Evolutionary conservation across 768 basidiomycete species (phyloP).

Genomic region (Coprinopsis cinerea): DNA sequence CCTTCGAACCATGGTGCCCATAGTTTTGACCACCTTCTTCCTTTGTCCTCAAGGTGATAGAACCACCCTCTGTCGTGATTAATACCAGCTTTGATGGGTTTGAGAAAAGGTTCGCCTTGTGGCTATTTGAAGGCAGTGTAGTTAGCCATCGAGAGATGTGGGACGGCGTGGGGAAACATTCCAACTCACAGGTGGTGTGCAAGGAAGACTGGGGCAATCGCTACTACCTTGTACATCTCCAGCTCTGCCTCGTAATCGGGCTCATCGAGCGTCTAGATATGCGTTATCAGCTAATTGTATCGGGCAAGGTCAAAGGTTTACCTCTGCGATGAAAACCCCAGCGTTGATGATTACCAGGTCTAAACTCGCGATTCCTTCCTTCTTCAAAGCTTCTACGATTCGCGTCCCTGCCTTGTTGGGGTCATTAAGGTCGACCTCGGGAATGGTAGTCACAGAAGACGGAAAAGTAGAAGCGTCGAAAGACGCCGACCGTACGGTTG

Average conservation of each 20-base stretch:
- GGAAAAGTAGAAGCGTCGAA: constrained; percentile 22
- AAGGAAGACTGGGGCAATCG: constrained; percentile 37
- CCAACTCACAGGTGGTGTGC: constrained; percentile 21
- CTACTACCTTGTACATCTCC: constrained; percentile 39
- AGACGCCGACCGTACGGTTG: constrained; percentile 28
- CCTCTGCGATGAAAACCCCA: constrained; percentile 34
- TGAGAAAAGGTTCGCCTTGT: constrained; percentile 19
- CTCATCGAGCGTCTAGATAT: constrained; percentile 28
- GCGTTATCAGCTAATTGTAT: background rate
- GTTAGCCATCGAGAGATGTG: background rate
- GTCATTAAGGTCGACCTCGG: constrained; percentile 28
- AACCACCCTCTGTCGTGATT: constrained; percentile 42
- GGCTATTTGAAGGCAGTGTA: constrained; percentile 6
- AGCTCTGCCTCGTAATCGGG: constrained; percentile 33
- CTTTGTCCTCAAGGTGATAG: constrained; percentile 34
- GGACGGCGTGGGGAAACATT: background rate
- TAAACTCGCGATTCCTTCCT: constrained; percentile 16
- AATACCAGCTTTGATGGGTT: constrained; percentile 33
- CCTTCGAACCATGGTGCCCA: constrained; percentile 45
- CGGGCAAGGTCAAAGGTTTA: constrained; percentile 14
- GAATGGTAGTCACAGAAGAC: constrained; percentile 28
- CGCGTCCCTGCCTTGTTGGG: constrained; percentile 26
- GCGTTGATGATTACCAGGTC: constrained; percentile 33
- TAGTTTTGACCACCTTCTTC: constrained; percentile 44
- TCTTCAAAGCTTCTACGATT: constrained; percentile 29